Base-by-base conservation (phyloP, 176 grass and related monocot genomes). In the Alloteropsis semialata region DNA sequence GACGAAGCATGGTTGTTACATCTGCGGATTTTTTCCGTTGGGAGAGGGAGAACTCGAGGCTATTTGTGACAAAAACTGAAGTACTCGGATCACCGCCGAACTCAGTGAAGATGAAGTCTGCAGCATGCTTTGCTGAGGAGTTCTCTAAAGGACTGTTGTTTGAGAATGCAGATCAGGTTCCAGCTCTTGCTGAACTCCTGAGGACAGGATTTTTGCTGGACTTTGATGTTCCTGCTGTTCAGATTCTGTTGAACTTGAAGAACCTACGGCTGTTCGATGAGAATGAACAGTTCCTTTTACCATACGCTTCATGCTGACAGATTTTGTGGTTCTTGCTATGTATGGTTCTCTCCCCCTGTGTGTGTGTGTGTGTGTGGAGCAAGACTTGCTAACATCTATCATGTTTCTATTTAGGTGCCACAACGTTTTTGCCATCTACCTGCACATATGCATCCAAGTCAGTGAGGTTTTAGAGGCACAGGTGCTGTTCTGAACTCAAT, bases 131-230 rank as follows among this genome's bases (percentile, higher is more conserved):
- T 10, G 66, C 88, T 42, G 74, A 76, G n/a, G 63, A 88, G 73
- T 88, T 93, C 56, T 84, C 91, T 14, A 22, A 70, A 75, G 88
- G 91, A 32, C 82, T 90, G 58, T 70, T 93, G 77, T 88, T 48
- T 69, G 91, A 93, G 27, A 82, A 49, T 62, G 13, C 58, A 74
- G 78, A 88, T 22, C 48, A 46, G 49, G 58, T 88, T 37, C 58
- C 27, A 72, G 57, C 76, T 38, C 91, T 90, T 79, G 56, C 81
- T 4, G 77, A 90, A 34, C 75, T 90, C 16, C 22, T 93, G 10
- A 85, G 10, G 72, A n/a, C 81, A 10, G 85, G 81, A 3, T 88
- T 43, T 74, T 53, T 90, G 58, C n/a, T 93, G 56, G 88, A 85
- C 46, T 93, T 88, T 79, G 88, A 90, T n/a, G 70, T 81, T 54